Evolutionary conservation across 345 rosid genomes (phyloP).

Genomic region (Litchi chinensis): DNA sequence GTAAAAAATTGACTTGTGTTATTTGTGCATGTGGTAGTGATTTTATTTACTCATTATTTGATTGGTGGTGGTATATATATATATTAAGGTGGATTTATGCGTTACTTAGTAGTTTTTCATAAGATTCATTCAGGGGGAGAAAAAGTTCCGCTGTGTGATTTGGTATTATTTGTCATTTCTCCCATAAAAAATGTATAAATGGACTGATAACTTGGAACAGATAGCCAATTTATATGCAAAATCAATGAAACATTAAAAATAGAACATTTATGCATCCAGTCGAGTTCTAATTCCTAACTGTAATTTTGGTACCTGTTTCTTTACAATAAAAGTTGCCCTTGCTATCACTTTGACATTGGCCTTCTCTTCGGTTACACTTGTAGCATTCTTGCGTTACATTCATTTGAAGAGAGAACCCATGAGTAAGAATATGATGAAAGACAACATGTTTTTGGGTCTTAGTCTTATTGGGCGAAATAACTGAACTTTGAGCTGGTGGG

Average conservation of each 20-base stretch:
- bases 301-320: not conserved
- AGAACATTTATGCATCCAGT: not conserved
- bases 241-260: not conserved
- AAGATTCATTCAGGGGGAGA: too few relatives aligned
- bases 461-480: constrained; percentile 22
- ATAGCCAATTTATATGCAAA: not conserved
- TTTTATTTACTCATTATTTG: too few relatives aligned
- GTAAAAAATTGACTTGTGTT: too few relatives aligned
- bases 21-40: too few relatives aligned
- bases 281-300: not conserved
- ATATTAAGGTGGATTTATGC: too few relatives aligned
- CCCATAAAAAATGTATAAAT: not conserved
- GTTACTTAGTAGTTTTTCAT: too few relatives aligned
- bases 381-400: not conserved
- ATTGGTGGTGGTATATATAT: too few relatives aligned
- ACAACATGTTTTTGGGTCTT: not conserved
- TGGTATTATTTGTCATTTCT: too few relatives aligned
- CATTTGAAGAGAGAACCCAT: constrained; percentile 30
- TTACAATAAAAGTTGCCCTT: not conserved
- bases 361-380: constrained; percentile 15
- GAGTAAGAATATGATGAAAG: not conserved
- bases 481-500: constrained; percentile 30
- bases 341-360: not conserved
- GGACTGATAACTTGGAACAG: too few relatives aligned
- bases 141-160: too few relatives aligned